These are phyloP conservation scores for Myxozyma neglecta DNA, from an alignment of 805 yeast genomes.

Conservation along the genomic window DNA sequence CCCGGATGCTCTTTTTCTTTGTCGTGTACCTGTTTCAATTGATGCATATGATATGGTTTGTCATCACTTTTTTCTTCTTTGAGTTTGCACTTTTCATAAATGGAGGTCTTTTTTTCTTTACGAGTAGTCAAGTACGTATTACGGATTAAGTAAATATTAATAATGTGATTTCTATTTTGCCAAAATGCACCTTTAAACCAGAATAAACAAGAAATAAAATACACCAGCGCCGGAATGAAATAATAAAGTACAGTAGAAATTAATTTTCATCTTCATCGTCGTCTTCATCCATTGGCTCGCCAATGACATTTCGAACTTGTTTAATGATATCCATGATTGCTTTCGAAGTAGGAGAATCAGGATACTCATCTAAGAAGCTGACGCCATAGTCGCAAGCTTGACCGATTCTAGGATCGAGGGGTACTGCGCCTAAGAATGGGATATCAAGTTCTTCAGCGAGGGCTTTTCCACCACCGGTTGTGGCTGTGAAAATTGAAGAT, in stretches of 20 bases:
- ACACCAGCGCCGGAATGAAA: neutral
- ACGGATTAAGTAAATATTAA: too few species aligned
- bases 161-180: too few species aligned
- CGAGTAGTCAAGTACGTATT: too few species aligned
- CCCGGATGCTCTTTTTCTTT: too few species aligned
- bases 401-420: slow-evolving; percentile 94
- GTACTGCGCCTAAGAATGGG: slow-evolving; percentile 86
- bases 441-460: slow-evolving; percentile 77
- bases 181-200: too few species aligned
- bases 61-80: too few species aligned
- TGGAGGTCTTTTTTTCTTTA: too few species aligned
- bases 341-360: slow-evolving; percentile 89
- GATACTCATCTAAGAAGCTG: slow-evolving; percentile 75
- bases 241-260: neutral
- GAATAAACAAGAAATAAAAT: neutral
- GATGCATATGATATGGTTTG: too few species aligned
- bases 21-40: too few species aligned
- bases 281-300: slow-evolving; percentile 37
- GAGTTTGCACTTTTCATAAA: too few species aligned
- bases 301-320: slow-evolving; percentile 25
- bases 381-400: slow-evolving; percentile 83
- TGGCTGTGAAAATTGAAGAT: slow-evolving; percentile 85
- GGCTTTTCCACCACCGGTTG: slow-evolving; percentile 93
- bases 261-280: neutral
- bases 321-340: slow-evolving; percentile 80